These are phyloP conservation scores for Talaromyces liani DNA, from an alignment of 495 filamentous ascomycete species.

Conservation along the genomic window DNA sequence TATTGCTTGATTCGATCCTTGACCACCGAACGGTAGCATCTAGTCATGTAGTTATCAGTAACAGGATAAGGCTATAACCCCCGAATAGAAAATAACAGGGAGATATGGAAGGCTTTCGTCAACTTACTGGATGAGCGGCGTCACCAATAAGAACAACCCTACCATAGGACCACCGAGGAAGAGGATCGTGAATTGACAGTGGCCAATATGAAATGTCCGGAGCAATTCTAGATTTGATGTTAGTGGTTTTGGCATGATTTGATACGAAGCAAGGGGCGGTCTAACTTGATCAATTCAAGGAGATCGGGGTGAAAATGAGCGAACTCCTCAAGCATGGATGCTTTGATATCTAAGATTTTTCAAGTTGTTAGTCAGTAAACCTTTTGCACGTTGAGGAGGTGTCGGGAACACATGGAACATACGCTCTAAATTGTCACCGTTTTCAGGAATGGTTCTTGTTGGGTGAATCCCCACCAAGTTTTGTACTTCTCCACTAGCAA, in stretches of 20 bases:
- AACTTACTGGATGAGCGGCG: constrained; percentile 28
- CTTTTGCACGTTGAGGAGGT: background rate
- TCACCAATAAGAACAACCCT: constrained; percentile 20
- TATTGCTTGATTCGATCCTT: constrained; percentile 32
- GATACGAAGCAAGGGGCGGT: constrained; percentile 1
- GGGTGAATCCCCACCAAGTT: constrained; percentile 39
- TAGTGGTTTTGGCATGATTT: background rate
- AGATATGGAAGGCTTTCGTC: background rate
- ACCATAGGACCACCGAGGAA: constrained; percentile 26
- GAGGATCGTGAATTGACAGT: constrained; percentile 26
- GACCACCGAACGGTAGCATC: constrained; percentile 39
- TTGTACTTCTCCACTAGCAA: constrained; percentile 26
- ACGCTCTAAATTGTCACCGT: background rate
- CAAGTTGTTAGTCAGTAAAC: background rate
- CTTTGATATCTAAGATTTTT: constrained; percentile 8
- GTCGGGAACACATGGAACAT: background rate
- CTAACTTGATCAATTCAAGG: constrained; percentile 12
- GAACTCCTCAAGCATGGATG: constrained; percentile 15
- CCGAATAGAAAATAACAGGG: background rate
- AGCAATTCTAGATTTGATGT: constrained; percentile 17
- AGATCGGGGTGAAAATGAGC: constrained; percentile 15
- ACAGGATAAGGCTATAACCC: background rate
- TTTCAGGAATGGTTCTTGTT: constrained; percentile 2
- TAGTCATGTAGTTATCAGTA: background rate
- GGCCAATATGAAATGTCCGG: constrained; percentile 38